phyloP scores from a whole-genome alignment of 371 early-diverging fungal species.

The Sporodiniella umbellata region DNA sequence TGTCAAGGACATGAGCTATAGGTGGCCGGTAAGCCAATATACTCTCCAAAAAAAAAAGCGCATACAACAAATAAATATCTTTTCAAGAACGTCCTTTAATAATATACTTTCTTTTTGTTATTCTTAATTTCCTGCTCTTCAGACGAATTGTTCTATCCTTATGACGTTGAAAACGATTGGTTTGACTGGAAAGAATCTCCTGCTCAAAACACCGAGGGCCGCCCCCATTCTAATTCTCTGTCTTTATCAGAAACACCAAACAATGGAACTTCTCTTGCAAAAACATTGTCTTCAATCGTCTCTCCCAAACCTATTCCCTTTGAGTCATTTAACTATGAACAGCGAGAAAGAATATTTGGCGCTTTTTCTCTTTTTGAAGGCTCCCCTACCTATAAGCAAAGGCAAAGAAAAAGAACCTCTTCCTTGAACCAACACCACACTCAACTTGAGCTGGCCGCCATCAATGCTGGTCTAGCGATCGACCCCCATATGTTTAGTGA shows the following conservation, averaged over 20 bases:
- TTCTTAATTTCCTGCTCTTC: not conserved
- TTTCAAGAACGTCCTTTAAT: not conserved
- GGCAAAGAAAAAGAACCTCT: conserved; percentile 53
- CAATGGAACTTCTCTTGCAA: not conserved
- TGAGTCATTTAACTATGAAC: conserved; percentile 1
- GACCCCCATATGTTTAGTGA: conserved; percentile 1
- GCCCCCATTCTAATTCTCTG: not conserved
- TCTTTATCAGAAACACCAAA: not conserved
- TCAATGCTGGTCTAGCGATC: conserved; percentile 10
- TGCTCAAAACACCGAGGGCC: not conserved
- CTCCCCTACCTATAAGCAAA: conserved; percentile 62
- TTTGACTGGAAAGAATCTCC: not conserved
- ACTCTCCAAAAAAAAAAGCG: conserved; percentile 1
- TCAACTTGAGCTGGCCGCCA: conserved; percentile 8
- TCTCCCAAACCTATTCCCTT: not conserved
- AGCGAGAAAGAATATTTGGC: conserved; percentile 38
- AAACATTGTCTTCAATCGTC: not conserved
- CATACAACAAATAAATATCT: not conserved
- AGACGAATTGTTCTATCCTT: not conserved
- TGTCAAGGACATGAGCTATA: not conserved
- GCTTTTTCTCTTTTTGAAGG: conserved; percentile 63
- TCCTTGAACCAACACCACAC: conserved; percentile 18
- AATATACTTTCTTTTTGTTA: conserved; percentile 2
- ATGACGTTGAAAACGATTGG: conserved; percentile 1
- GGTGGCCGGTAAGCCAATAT: not conserved